These are phyloP conservation scores for Ascochyta viciae-villosae DNA, from an alignment of 2,329 filamentous ascomycete species.

Conservation along the genomic window DNA sequence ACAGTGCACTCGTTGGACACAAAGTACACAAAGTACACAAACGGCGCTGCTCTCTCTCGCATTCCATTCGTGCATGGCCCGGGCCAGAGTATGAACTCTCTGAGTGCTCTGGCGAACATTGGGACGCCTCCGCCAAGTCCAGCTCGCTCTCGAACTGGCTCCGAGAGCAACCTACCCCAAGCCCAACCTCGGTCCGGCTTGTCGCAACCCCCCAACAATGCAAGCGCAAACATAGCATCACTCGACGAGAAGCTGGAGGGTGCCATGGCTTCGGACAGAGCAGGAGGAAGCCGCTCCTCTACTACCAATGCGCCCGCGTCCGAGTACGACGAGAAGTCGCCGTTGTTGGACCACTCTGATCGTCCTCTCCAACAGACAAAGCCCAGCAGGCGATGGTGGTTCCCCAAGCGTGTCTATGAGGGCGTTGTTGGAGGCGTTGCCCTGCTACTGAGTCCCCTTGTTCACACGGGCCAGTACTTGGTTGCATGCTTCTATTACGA, in stretches of 20 bases:
- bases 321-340: conserved; percentile 70
- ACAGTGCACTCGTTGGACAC: not conserved
- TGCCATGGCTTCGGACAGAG: conserved; percentile 36
- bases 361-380: conserved; percentile 44
- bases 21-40: no score
- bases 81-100: conserved; percentile 84
- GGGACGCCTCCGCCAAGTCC: conserved; percentile 61
- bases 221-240: conserved; percentile 37
- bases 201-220: conserved; percentile 42
- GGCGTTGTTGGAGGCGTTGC: conserved; percentile 78
- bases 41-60: not conserved
- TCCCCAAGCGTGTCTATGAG: conserved; percentile 74
- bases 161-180: conserved; percentile 55
- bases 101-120: conserved; percentile 88
- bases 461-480: conserved; percentile 81
- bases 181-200: conserved; percentile 34
- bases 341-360: conserved; percentile 60
- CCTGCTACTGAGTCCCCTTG: conserved; percentile 78
- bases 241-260: conserved; percentile 37
- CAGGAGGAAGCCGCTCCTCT: conserved; percentile 27
- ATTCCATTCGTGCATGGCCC: conserved; percentile 52
- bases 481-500: conserved; percentile 86
- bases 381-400: conserved; percentile 53
- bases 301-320: conserved; percentile 41
- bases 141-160: conserved; percentile 61